These are phyloP conservation scores for Neurospora sp. DNA, from an alignment of 495 filamentous ascomycete genomes.

Conservation along the genomic window DNA sequence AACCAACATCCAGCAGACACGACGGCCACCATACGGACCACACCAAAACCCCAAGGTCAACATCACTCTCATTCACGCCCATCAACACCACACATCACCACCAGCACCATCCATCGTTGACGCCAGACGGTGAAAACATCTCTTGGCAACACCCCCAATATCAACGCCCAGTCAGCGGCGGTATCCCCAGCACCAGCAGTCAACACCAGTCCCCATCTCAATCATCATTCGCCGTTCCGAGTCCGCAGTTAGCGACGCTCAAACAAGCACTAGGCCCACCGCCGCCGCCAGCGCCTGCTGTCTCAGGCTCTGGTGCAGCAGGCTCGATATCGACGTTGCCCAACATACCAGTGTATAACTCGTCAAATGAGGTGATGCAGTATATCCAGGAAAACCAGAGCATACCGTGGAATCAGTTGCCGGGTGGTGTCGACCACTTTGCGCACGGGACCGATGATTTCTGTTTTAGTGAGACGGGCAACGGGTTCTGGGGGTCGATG, in stretches of 20 bases:
- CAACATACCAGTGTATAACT: conserved; percentile 11
- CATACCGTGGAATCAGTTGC: conserved; percentile 21
- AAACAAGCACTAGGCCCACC: conserved; percentile 2
- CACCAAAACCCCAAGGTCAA: conserved; percentile 17
- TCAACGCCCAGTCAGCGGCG: background rate
- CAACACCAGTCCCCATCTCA: conserved; percentile 8
- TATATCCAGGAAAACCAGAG: conserved; percentile 22
- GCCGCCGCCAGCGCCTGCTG: conserved; percentile 2
- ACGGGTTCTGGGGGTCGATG: conserved; percentile 18
- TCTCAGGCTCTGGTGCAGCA: background rate
- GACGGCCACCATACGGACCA: conserved; percentile 11
- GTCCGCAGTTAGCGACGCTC: conserved; percentile 7
- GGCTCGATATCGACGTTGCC: background rate
- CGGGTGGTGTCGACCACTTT: conserved; percentile 32
- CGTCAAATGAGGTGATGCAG: conserved; percentile 14
- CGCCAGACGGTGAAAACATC: background rate
- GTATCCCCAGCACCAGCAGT: background rate
- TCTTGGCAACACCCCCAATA: background rate
- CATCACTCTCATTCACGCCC: conserved; percentile 38
- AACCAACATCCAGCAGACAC: conserved; percentile 18
- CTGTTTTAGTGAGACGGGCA: conserved; percentile 11
- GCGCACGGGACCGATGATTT: conserved; percentile 25
- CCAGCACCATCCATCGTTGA: conserved; percentile 4
- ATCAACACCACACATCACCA: conserved; percentile 32
- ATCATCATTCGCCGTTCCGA: conserved; percentile 8